These are phyloP conservation scores for Sutorius australiensis DNA, from an alignment of 768 basidiomycete species.

Conservation along the genomic window DNA sequence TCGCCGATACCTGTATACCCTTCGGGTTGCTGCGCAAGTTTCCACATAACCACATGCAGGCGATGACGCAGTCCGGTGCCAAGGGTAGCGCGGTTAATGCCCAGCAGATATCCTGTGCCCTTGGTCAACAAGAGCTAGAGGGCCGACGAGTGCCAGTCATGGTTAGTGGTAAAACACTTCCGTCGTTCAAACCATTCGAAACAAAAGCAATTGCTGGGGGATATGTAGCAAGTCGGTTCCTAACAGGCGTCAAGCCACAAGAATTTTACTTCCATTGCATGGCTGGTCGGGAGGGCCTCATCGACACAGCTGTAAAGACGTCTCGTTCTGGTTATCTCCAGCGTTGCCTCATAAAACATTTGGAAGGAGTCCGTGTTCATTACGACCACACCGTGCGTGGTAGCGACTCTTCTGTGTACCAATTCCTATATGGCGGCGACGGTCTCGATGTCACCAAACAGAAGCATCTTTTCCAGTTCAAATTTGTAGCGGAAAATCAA, in stretches of 20 bases:
- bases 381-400: conserved; percentile 98
- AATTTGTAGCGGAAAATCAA: conserved; percentile 88
- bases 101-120: conserved; percentile 94
- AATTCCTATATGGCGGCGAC: conserved; percentile 97
- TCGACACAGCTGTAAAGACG: conserved; percentile 99
- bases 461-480: conserved; percentile 91
- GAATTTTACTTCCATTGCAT: conserved; percentile 99
- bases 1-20: conserved; percentile 86
- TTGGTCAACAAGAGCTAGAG: conserved; percentile 97
- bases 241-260: conserved; percentile 96
- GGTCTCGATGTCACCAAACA: conserved; percentile 96
- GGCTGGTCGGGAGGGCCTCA: conserved; percentile 98
- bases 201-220: conserved; percentile 98
- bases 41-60: conserved; percentile 98
- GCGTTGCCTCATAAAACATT: conserved; percentile 96
- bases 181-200: conserved; percentile 95
- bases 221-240: conserved; percentile 96
- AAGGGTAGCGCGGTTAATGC: conserved; percentile 98
- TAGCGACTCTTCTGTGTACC: conserved; percentile 88
- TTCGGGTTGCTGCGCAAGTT: conserved; percentile 86
- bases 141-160: conserved; percentile 98
- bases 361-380: conserved; percentile 94
- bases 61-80: conserved; percentile 96
- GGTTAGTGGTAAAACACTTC: conserved; percentile 98
- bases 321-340: conserved; percentile 98